phyloP scores from a whole-genome alignment of 1,284 basidiomycete genomes.

The Wallemia hederae region DNA sequence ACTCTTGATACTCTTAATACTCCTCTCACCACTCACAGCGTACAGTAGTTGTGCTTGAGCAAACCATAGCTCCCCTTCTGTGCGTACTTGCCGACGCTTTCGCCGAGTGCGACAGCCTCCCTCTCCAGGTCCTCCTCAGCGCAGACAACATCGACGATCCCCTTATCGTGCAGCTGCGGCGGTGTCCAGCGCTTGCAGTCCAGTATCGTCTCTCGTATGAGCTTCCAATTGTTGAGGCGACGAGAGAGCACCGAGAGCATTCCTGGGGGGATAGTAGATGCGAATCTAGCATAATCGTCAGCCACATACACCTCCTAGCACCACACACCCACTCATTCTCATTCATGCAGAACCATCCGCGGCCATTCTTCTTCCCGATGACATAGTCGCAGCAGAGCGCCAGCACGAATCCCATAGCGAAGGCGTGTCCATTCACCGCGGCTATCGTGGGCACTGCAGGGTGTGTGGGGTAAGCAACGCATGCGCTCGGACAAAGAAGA shows the following conservation, averaged over 20 bases:
- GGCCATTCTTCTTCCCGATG: background rate
- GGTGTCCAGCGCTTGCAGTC: background rate
- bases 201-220: background rate
- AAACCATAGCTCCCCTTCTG: background rate
- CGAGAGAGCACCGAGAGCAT: background rate
- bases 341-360: constrained; percentile 1
- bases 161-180: background rate
- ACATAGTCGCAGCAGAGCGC: constrained; percentile 1
- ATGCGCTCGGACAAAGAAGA: background rate
- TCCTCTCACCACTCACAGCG: background rate
- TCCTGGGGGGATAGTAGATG: background rate
- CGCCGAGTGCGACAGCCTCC: background rate
- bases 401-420: background rate
- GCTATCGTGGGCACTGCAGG: background rate
- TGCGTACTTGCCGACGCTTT: background rate
- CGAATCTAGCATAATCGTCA: background rate
- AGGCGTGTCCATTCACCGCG: background rate
- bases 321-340: background rate
- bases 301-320: background rate
- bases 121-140: background rate
- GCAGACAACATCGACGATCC: background rate
- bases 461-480: background rate
- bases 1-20: background rate
- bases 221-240: background rate
- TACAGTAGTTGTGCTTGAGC: background rate